phyloP scores from a whole-genome alignment of 129 eudicot genomes.

The Saussurea involucrata region DNA sequence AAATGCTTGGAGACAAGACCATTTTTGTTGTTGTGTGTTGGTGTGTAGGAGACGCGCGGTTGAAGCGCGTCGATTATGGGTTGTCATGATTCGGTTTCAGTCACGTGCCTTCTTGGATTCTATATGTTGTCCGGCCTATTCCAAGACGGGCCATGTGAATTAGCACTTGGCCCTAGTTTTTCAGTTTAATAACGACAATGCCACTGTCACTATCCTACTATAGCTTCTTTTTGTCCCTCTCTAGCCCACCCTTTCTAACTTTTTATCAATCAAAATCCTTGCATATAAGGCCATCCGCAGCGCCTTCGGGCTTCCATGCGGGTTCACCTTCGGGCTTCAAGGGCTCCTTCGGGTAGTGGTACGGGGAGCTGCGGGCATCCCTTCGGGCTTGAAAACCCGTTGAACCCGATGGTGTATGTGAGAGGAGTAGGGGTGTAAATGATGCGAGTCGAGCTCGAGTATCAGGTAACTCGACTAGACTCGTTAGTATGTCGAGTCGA shows the following conservation, averaged over 20 bases:
- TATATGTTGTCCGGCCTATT: slow-evolving; percentile 23
- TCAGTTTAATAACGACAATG: background rate
- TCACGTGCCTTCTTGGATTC: slow-evolving; percentile 42
- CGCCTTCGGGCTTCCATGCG: too few relatives aligned
- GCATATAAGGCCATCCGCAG: too few relatives aligned
- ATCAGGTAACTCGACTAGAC: too few relatives aligned
- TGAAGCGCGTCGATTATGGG: slow-evolving; percentile 10
- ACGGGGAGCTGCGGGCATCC: too few relatives aligned
- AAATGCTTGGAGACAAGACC: too few relatives aligned
- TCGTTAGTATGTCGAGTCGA: too few relatives aligned
- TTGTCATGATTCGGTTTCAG: slow-evolving; percentile 9
- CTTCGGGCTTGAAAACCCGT: too few relatives aligned
- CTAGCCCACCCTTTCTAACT: background rate
- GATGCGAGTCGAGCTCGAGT: too few relatives aligned
- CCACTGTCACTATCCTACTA: slow-evolving; percentile 14
- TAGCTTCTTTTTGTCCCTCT: background rate
- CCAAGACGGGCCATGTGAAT: slow-evolving; percentile 32
- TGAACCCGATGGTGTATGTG: too few relatives aligned
- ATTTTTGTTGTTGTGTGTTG: background rate
- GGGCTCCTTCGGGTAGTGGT: too few relatives aligned
- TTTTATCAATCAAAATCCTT: background rate
- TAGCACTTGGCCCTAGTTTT: slow-evolving; percentile 1
- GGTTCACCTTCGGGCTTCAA: too few relatives aligned
- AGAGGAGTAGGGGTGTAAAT: too few relatives aligned
- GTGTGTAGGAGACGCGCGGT: slow-evolving; percentile 4